A percentile compares a stretch with the other conserved stretches of the same genome.
Conservation (phyloP, 495 filamentous ascomycete species). For the Corynascus novoguineensis region DNA sequence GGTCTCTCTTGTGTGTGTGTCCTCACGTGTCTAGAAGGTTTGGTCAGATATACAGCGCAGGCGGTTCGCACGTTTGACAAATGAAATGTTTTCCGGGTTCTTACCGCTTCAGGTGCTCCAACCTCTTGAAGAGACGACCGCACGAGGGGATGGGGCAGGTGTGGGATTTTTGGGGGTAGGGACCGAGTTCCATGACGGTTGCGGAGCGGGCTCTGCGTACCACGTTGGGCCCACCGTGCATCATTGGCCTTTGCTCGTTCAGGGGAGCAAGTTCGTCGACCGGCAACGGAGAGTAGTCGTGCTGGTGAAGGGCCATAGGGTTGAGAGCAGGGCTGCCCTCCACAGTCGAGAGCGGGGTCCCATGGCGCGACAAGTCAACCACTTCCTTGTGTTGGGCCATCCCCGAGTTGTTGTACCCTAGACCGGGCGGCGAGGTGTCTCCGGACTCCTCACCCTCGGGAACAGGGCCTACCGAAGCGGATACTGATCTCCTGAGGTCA, state of each 20-base stretch:
- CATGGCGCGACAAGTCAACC: conserved; percentile 77
- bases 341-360: conserved; percentile 75
- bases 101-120: conserved; percentile 99
- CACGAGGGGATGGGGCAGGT: conserved; percentile 98
- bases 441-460: conserved; percentile 67
- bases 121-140: conserved; percentile 93
- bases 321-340: conserved; percentile 72
- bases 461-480: conserved; percentile 78
- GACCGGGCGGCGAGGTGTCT: conserved; percentile 63
- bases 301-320: conserved; percentile 56
- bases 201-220: conserved; percentile 88
- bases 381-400: conserved; percentile 70
- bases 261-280: conserved; percentile 58
- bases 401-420: conserved; percentile 59
- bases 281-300: conserved; percentile 62
- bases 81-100: conserved; percentile 43
- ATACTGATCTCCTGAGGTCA: conserved; percentile 86
- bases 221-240: conserved; percentile 64
- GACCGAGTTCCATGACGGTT: conserved; percentile 91
- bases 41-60: conserved; percentile 48
- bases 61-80: conserved; percentile 38
- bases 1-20: conserved; percentile 99
- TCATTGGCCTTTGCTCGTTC: conserved; percentile 54
- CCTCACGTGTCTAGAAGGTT: conserved; percentile 84
- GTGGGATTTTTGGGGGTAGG: conserved; percentile 95